Percentiles rank a stretch among this genome's conserved stretches.
Conservation (phyloP, 2,329 filamentous ascomycete species). For the Colletotrichum zoysiae region DNA sequence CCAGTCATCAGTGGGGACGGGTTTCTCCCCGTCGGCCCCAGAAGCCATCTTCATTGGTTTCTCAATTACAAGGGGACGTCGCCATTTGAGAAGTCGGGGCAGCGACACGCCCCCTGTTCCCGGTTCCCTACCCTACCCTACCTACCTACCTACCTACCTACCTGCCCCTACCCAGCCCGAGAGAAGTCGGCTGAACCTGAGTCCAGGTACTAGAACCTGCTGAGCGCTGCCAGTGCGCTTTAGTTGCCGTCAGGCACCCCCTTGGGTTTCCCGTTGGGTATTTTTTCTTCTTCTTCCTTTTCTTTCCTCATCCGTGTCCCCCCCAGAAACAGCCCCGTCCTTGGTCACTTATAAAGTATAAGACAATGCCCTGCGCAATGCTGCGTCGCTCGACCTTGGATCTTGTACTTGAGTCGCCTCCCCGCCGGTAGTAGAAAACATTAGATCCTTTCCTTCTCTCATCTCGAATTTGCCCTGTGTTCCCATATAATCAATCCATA, state of each 20-base stretch:
- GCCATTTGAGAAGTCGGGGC: slow-evolving; percentile 32
- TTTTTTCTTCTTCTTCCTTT: neutral
- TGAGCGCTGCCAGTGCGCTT: slow-evolving; percentile 37
- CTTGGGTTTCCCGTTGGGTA: slow-evolving; percentile 30
- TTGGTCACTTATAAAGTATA: slow-evolving; percentile 38
- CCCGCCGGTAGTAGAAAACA: slow-evolving; percentile 18
- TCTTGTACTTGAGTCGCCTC: neutral
- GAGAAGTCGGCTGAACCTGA: slow-evolving; percentile 33
- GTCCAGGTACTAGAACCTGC: slow-evolving; percentile 39
- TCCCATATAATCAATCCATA: neutral
- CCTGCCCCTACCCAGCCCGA: slow-evolving; percentile 18
- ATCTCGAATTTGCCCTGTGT: slow-evolving; percentile 23
- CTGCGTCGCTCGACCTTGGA: neutral
- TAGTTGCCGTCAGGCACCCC: slow-evolving; percentile 41
- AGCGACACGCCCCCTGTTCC: slow-evolving; percentile 32
- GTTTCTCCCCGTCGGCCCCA: slow-evolving; percentile 36
- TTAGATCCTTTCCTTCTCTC: neutral
- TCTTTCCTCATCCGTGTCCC: slow-evolving; percentile 39
- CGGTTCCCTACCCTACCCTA: slow-evolving; percentile 19
- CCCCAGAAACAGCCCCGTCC: slow-evolving; percentile 25
- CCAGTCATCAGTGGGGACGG: slow-evolving; percentile 32
- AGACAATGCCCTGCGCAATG: slow-evolving; percentile 34
- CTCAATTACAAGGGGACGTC: slow-evolving; percentile 5
- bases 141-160: neutral
- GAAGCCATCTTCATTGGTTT: slow-evolving; percentile 30